Evolutionary conservation across 78 protist species (phyloP).

Genomic region (Tieghemostelium lacteum): DNA sequence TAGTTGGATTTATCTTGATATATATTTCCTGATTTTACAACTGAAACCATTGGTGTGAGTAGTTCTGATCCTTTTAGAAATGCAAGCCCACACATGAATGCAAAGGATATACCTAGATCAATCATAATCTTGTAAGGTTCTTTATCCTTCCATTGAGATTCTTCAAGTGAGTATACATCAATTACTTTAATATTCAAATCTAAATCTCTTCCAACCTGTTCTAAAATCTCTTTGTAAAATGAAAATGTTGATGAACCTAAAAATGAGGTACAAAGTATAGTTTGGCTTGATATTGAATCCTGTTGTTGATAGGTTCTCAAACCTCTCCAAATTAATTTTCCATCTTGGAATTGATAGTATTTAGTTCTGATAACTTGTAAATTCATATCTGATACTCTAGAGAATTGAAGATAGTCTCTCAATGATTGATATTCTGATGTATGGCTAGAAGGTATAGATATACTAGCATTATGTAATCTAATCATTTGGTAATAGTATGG

Average conservation of each 20-base stretch:
- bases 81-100: conserved; percentile 31
- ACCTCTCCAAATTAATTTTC: conserved; percentile 5
- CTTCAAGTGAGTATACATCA: background rate
- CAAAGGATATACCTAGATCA: background rate
- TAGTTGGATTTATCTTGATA: conserved; percentile 4
- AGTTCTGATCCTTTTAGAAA: background rate
- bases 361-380: conserved; percentile 1
- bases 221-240: background rate
- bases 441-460: background rate
- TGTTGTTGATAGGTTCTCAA: conserved; percentile 9
- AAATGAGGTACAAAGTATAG: background rate
- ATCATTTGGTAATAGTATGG: conserved; percentile 20
- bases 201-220: conserved; percentile 4
- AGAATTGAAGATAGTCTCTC: background rate
- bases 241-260: background rate
- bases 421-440: background rate
- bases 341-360: conserved; percentile 12
- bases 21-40: background rate
- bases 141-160: background rate
- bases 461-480: conserved; percentile 8
- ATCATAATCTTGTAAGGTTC: background rate
- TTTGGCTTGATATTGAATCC: too few species aligned
- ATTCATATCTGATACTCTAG: too few species aligned
- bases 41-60: background rate
- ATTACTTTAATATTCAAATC: background rate